Evolutionary conservation across 371 early-diverging fungal species (phyloP).

Genomic region (Blakeslea trispora): DNA sequence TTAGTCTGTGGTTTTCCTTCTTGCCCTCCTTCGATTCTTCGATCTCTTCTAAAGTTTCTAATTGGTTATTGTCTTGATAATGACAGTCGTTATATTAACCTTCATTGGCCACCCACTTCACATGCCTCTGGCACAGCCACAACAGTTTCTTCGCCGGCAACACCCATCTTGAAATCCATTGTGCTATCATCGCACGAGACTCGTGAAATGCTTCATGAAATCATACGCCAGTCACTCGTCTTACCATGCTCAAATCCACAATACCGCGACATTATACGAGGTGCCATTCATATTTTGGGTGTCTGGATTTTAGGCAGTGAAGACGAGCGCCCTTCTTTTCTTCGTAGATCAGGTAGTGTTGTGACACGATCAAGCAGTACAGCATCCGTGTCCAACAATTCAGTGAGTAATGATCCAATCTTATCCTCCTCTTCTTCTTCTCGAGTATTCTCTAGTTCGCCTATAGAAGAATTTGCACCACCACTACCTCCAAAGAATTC

Average conservation of each 20-base stretch:
- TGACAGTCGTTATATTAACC: constrained; percentile 26
- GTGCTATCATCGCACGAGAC: constrained; percentile 66
- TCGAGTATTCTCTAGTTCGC: constrained; percentile 14
- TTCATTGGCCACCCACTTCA: constrained; percentile 40
- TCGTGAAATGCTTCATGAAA: constrained; percentile 77
- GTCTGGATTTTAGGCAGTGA: constrained; percentile 71
- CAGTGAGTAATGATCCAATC: constrained; percentile 6
- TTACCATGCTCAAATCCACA: constrained; percentile 57
- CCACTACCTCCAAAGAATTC: constrained; percentile 13
- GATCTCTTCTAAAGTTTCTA: constrained; percentile 67
- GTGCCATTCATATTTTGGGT: constrained; percentile 72
- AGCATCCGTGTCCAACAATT: constrained; percentile 29
- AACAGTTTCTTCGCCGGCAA: constrained; percentile 60
- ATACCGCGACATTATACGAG: constrained; percentile 67
- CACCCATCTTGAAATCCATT: constrained; percentile 69
- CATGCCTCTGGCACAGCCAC: constrained; percentile 35
- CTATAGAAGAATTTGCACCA: constrained; percentile 12
- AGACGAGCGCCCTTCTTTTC: constrained; percentile 67
- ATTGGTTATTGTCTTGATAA: constrained; percentile 64
- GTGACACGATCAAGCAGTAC: constrained; percentile 43
- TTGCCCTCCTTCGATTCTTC: constrained; percentile 77
- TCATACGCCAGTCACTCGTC: constrained; percentile 68
- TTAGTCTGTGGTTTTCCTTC: constrained; percentile 59
- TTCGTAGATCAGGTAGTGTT: constrained; percentile 49
- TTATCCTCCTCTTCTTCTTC: not conserved